Percentiles rank a stretch among this genome's conserved stretches.
These are phyloP conservation scores for Metarhizium robertsii DNA, from an alignment of 2,329 filamentous ascomycete genomes.

Conservation along the genomic window DNA sequence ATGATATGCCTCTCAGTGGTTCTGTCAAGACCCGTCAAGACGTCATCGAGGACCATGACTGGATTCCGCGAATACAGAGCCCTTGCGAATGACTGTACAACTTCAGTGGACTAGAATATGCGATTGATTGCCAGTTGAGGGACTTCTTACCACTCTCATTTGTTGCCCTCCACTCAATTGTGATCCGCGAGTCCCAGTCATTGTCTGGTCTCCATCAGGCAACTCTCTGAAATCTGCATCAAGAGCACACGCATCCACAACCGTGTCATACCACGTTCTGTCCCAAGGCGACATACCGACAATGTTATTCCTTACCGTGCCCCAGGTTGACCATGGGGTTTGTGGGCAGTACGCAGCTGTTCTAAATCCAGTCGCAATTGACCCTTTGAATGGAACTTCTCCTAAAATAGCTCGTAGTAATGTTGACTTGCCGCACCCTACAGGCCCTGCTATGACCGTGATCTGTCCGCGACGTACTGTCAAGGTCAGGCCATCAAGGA, in stretches of 20 bases:
- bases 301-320: conserved; percentile 15
- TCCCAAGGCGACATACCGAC: conserved; percentile 10
- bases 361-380: conserved; percentile 5
- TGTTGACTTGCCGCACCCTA: conserved; percentile 14
- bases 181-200: conserved; percentile 13
- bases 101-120: too few species aligned
- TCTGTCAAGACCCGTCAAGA: conserved; percentile 24
- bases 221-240: conserved; percentile 11
- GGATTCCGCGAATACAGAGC: conserved; percentile 13
- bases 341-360: conserved; percentile 15
- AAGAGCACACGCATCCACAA: conserved; percentile 11
- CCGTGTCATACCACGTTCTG: conserved; percentile 11
- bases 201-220: conserved; percentile 12
- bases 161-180: conserved; percentile 18
- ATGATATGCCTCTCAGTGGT: conserved; percentile 29
- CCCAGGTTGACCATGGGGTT: conserved; percentile 13
- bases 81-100: conserved; percentile 12
- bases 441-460: conserved; percentile 12
- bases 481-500: conserved; percentile 6
- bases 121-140: too few species aligned
- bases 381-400: conserved; percentile 11
- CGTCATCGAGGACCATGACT: conserved; percentile 22
- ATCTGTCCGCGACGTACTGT: conserved; percentile 6
- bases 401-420: conserved; percentile 11
- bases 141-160: conserved; percentile 13